phyloP scores from a whole-genome alignment of 805 yeast species.

The Sungouiozyma intestinalis region DNA sequence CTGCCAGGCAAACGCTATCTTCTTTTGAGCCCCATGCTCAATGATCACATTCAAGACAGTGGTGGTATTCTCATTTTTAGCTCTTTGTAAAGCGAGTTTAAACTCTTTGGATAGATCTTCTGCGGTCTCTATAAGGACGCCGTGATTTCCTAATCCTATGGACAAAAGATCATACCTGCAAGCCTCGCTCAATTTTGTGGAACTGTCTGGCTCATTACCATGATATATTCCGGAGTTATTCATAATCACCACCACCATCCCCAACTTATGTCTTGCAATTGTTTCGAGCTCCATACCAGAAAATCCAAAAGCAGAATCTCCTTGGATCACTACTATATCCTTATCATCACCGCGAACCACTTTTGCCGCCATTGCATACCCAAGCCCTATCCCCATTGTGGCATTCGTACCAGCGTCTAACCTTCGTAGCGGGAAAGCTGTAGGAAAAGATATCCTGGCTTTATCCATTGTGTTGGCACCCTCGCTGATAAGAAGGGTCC shows the following conservation, averaged over 20 bases:
- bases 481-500: slow-evolving; percentile 43
- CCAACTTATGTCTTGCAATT: slow-evolving; percentile 43
- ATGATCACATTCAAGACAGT: slow-evolving; percentile 52
- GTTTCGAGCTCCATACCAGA: slow-evolving; percentile 68
- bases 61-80: slow-evolving; percentile 25
- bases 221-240: slow-evolving; percentile 67
- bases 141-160: slow-evolving; percentile 45
- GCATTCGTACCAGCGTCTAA: slow-evolving; percentile 70
- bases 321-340: slow-evolving; percentile 50
- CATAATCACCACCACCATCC: slow-evolving; percentile 52
- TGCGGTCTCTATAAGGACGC: slow-evolving; percentile 36
- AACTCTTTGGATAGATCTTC: slow-evolving; percentile 31
- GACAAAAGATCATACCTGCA: slow-evolving; percentile 51
- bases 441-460: slow-evolving; percentile 51
- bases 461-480: slow-evolving; percentile 77
- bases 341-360: slow-evolving; percentile 25
- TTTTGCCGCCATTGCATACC: slow-evolving; percentile 58
- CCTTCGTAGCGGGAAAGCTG: slow-evolving; percentile 40
- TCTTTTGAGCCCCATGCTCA: slow-evolving; percentile 44
- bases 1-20: slow-evolving; percentile 61
- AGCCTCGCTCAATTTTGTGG: slow-evolving; percentile 48
- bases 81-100: slow-evolving; percentile 29
- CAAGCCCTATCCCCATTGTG: slow-evolving; percentile 68
- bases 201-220: slow-evolving; percentile 33
- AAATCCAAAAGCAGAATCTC: slow-evolving; percentile 73